Evolutionary conservation across 2,329 filamentous ascomycete genomes (phyloP), one percentile per base, ranked within the genome.

Genomic region (Cryphonectria japonica): DNA sequence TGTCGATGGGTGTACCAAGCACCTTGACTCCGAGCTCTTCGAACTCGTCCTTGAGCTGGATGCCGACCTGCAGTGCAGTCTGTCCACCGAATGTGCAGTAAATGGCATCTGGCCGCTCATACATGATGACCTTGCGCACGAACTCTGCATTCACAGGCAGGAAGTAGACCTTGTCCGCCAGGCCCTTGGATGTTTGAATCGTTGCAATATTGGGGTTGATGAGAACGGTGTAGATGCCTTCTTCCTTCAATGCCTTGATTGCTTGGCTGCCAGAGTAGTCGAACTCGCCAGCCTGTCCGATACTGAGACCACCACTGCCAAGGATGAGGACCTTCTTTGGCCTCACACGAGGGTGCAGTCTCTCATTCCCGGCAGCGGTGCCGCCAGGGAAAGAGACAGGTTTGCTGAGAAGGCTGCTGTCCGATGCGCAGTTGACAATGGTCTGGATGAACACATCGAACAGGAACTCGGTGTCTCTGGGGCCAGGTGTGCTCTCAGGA

Each of bases 141-240:
- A 98, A 98, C 68, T 98, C 95, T 71, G 95, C 93, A 73, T 95
- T 98, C 79, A 99, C 96, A 0, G 96, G 96, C 60, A 98, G 86
- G 87, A 98, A 99, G 84, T 98, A 99, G 67, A 99, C 96, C 86
- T 98, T 98, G 82, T 99, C 96, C 19, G 96, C 96, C 68, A 99
- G 86, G 75, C 96, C 96, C 84, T 98, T 98, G 68, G 96, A 98
- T 5, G 96, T 99, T 82, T 99, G 96, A 74, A 98, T 98, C 0
- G 96, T 99, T 75, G 96, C 96, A 80, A 99, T 98, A 80, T 99
- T 99, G 71, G 96, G 96, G 84, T 99, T 99, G 87, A 99, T 98
- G 74, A 99, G 86, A 74, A 99, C 92, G 3, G 96, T 98, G 85
- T 98, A 98, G 77, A 98, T 98, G 73, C 95, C 95, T 83, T 98